phyloP scores from a whole-genome alignment of 345 rosid species.

The Nephelium lappaceum region DNA sequence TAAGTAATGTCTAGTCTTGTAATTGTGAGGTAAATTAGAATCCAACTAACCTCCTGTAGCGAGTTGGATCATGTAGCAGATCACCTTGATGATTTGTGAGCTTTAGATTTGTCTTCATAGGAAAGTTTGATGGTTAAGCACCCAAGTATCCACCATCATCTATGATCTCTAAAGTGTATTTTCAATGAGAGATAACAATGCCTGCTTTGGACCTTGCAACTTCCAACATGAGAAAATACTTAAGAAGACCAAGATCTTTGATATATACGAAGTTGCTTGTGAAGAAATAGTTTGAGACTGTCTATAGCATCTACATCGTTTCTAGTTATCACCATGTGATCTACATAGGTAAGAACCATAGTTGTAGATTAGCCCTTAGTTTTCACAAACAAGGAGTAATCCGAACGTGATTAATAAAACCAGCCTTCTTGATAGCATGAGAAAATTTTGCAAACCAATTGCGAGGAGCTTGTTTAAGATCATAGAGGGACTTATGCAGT shows the following conservation, averaged over 20 bases:
- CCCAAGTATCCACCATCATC: background rate
- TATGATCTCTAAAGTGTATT: background rate
- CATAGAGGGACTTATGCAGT: background rate
- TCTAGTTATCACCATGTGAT: background rate
- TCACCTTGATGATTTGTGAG: too few relatives aligned
- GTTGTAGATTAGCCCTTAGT: background rate
- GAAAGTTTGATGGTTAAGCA: background rate
- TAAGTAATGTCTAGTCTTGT: background rate
- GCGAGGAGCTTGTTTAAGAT: too few relatives aligned
- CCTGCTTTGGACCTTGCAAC: background rate
- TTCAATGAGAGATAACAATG: background rate
- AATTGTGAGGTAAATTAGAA: background rate
- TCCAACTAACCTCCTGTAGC: background rate
- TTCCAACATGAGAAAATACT: background rate
- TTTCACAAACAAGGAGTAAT: background rate
- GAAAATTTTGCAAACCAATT: slow-evolving; percentile 8
- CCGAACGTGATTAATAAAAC: background rate
- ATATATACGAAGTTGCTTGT: background rate
- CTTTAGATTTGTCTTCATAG: background rate
- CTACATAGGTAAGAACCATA: background rate
- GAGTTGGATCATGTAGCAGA: too few relatives aligned
- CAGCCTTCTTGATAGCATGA: background rate
- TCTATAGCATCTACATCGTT: background rate
- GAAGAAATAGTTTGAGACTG: background rate
- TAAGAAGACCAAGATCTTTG: background rate